phyloP scores from a whole-genome alignment of 345 rosid species.

The Lumnitzera racemosa region DNA sequence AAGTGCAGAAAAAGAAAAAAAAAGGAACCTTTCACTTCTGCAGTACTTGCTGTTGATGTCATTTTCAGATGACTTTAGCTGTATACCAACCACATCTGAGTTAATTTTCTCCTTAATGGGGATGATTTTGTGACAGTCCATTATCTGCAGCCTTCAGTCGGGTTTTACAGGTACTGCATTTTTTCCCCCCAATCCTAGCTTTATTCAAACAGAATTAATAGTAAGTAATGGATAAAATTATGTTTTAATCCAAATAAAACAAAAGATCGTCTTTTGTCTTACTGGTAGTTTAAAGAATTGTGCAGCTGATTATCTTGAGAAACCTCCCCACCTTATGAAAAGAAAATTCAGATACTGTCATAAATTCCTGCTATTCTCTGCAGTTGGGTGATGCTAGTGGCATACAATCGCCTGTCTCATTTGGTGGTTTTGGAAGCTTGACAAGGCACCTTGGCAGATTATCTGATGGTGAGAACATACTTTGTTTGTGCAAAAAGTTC shows the following conservation, averaged over 20 bases:
- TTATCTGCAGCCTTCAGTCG: slow-evolving; percentile 86
- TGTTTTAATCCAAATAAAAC: no score
- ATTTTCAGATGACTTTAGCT: no score
- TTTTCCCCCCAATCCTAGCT: neutral
- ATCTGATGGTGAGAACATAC: slow-evolving; percentile 50
- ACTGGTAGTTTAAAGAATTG: no score
- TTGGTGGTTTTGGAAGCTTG: slow-evolving; percentile 98
- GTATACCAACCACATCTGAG: no score
- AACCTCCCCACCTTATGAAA: no score
- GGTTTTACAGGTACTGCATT: slow-evolving; percentile 64
- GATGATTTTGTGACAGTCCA: slow-evolving; percentile 58
- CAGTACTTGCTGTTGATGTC: no score
- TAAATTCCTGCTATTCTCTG: slow-evolving; percentile 14
- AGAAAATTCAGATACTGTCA: neutral
- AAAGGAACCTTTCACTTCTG: no score
- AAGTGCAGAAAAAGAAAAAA: no score
- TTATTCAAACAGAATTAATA: slow-evolving; percentile 4
- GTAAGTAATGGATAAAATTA: no score
- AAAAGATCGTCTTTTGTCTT: no score
- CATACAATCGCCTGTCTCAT: slow-evolving; percentile 95
- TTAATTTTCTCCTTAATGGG: slow-evolving; percentile 10
- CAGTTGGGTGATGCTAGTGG: slow-evolving; percentile 99
- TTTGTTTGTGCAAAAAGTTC: neutral
- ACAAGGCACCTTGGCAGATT: slow-evolving; percentile 86
- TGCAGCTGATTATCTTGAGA: no score